These are phyloP conservation scores for Vitis labrusca DNA, from an alignment of 164 flowering plant species.

Conservation along the genomic window DNA sequence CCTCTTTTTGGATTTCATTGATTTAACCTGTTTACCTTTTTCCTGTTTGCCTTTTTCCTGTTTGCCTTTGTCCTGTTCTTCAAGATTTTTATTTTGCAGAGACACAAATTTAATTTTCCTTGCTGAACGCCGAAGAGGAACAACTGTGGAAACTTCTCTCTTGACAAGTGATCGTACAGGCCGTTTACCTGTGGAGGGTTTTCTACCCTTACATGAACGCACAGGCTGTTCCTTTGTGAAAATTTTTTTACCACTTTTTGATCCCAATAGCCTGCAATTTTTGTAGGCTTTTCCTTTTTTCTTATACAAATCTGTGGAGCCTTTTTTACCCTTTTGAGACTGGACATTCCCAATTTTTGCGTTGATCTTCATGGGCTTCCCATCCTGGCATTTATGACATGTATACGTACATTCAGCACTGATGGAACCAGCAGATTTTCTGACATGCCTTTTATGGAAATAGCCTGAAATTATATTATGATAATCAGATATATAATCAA, in stretches of 20 bases:
- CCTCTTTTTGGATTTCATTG: conserved; percentile 28
- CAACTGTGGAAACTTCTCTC: conserved; percentile 21
- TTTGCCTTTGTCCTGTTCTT: conserved; percentile 35
- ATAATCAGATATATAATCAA: conserved; percentile 11
- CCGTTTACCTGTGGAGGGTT: conserved; percentile 8
- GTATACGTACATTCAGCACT: conserved; percentile 42
- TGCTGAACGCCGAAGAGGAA: conserved; percentile 59
- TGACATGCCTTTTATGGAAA: conserved; percentile 82
- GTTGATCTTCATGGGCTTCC: conserved; percentile 22
- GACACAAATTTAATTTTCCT: conserved; percentile 42
- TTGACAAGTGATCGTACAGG: conserved; percentile 13
- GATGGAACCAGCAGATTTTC: conserved; percentile 40
- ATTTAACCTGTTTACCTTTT: no score
- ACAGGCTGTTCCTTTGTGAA: conserved; percentile 1
- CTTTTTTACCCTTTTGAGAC: conserved; percentile 21
- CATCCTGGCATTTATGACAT: conserved; percentile 64
- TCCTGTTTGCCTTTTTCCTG: background rate
- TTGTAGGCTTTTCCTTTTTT: conserved; percentile 4
- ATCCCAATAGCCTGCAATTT: conserved; percentile 11
- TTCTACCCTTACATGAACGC: background rate
- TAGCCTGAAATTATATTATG: conserved; percentile 44
- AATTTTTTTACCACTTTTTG: conserved; percentile 20
- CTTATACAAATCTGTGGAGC: background rate
- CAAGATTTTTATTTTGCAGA: conserved; percentile 35
- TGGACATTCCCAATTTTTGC: conserved; percentile 17